These are phyloP conservation scores for Trichoderma afroharzianum DNA, from an alignment of 2,329 filamentous ascomycete species.

Conservation along the genomic window DNA sequence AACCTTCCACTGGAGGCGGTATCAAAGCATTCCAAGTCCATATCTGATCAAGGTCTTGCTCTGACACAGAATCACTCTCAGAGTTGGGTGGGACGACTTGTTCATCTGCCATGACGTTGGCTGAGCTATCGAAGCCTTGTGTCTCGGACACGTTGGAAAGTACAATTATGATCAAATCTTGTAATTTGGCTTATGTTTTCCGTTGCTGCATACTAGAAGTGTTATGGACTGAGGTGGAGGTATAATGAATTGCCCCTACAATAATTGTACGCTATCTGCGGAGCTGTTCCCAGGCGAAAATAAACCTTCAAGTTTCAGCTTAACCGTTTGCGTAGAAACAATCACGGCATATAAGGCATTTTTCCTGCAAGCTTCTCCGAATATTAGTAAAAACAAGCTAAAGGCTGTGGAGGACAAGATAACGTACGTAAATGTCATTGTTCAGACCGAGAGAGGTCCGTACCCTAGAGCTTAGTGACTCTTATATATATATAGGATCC, in stretches of 20 bases:
- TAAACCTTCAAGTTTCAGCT: not conserved
- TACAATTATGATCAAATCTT: not conserved
- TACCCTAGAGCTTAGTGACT: not conserved
- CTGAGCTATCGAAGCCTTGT: not conserved
- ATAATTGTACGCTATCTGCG: not conserved
- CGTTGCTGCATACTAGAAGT: not conserved
- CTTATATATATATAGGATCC: not conserved
- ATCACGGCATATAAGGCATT: not conserved
- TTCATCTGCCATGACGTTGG: not conserved
- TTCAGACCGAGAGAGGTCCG: not conserved
- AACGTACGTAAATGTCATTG: not conserved
- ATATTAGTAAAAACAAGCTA: not conserved
- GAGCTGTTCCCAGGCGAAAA: not conserved
- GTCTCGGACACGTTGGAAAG: not conserved
- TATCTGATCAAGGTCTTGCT: slow-evolving; percentile 11
- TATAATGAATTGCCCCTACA: not conserved
- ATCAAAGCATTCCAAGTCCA: slow-evolving; percentile 19
- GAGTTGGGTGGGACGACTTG: not conserved
- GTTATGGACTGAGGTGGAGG: not conserved
- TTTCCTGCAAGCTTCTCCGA: not conserved
- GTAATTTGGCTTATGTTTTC: not conserved
- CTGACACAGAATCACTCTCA: not conserved
- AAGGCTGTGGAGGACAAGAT: not conserved
- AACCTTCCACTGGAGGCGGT: slow-evolving; percentile 21
- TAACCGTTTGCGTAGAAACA: not conserved